These are phyloP conservation scores for Comarum palustre DNA, from an alignment of 306 rosid species.

Conservation along the genomic window DNA sequence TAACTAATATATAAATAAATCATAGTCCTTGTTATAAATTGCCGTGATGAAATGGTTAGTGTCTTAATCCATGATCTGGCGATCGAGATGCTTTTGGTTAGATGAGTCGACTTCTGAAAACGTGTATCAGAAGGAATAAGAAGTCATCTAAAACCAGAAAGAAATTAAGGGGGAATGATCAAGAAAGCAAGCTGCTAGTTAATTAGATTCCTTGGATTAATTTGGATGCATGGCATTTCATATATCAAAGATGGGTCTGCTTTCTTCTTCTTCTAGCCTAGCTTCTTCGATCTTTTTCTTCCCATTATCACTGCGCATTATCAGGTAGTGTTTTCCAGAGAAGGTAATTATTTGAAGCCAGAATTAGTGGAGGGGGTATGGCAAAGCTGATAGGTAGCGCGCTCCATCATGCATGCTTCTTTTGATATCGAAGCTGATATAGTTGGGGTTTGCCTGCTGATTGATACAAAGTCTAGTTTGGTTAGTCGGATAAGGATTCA, in stretches of 20 bases:
- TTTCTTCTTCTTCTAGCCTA: too few species aligned
- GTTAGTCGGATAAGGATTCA: background rate
- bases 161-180: background rate
- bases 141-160: background rate
- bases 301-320: too few species aligned
- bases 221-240: too few species aligned
- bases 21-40: background rate
- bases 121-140: background rate
- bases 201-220: too few species aligned
- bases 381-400: too few species aligned
- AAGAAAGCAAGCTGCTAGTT: too few species aligned
- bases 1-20: background rate
- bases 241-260: too few species aligned
- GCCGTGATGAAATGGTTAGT: slow-evolving; percentile 8
- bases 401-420: background rate
- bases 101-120: background rate
- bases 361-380: too few species aligned
- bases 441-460: background rate
- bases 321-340: too few species aligned
- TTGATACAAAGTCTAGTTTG: background rate
- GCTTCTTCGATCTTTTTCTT: too few species aligned
- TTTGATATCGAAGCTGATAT: background rate
- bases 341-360: too few species aligned
- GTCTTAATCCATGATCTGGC: background rate
- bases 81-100: background rate